Evolutionary conservation across 1,139 yeast species (phyloP).

Genomic region (Yamadazyma conglobata): DNA sequence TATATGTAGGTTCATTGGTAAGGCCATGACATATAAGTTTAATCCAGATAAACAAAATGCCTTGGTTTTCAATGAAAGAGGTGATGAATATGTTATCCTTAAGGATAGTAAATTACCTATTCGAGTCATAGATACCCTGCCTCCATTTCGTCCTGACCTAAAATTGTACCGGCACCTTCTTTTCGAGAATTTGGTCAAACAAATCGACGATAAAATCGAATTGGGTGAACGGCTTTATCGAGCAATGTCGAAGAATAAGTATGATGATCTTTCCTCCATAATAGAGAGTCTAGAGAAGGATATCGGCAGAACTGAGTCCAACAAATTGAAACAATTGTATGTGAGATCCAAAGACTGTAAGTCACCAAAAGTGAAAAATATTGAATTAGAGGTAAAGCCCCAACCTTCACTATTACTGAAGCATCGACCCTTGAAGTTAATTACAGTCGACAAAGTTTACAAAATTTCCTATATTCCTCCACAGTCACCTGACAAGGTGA

Average conservation of each 20-base stretch:
- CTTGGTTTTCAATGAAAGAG: constrained; percentile 31
- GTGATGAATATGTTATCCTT: constrained; percentile 43
- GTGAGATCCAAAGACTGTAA: constrained; percentile 8
- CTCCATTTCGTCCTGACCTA: not conserved
- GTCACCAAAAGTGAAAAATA: constrained; percentile 1
- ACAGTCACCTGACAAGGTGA: constrained; percentile 18
- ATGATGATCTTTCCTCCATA: too few species aligned
- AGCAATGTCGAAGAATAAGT: constrained; percentile 3
- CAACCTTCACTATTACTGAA: constrained; percentile 8
- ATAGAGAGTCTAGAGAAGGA: too few species aligned
- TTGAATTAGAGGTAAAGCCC: constrained; percentile 12
- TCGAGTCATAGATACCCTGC: constrained; percentile 20
- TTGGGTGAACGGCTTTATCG: constrained; percentile 8
- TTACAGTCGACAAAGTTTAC: constrained; percentile 28
- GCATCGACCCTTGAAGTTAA: constrained; percentile 14
- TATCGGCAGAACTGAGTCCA: constrained; percentile 4
- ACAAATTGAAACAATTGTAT: constrained; percentile 13
- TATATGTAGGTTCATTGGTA: constrained; percentile 40
- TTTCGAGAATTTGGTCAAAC: constrained; percentile 24
- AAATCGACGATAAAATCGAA: constrained; percentile 26
- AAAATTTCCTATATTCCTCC: constrained; percentile 34
- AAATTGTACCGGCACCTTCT: constrained; percentile 15
- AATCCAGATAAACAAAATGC: constrained; percentile 20
- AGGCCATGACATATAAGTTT: constrained; percentile 27
- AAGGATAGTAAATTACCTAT: constrained; percentile 25